These are phyloP conservation scores for Phytophthora quininea DNA, from an alignment of 352 stramenopile species.

Conservation along the genomic window DNA sequence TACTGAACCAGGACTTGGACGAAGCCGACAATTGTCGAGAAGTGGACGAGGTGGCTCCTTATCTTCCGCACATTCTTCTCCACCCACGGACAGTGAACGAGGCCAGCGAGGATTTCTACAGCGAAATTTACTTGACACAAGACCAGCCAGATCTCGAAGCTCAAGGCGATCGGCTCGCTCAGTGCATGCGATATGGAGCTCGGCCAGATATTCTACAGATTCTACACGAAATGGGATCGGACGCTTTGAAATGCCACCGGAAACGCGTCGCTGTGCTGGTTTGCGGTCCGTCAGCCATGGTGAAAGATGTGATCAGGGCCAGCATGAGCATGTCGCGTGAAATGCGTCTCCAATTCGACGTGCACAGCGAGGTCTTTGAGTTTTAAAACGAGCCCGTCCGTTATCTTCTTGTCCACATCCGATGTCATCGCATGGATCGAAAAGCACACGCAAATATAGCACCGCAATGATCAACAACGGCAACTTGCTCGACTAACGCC, in stretches of 20 bases:
- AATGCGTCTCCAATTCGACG: slow-evolving; percentile 33
- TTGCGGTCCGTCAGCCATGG: slow-evolving; percentile 32
- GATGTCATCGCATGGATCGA: too few species aligned
- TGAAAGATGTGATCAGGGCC: slow-evolving; percentile 17
- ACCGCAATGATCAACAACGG: too few species aligned
- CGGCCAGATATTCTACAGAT: slow-evolving; percentile 22
- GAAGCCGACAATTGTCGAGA: background rate
- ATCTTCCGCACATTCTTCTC: too few species aligned
- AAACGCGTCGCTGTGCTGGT: slow-evolving; percentile 35
- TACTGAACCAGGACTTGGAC: slow-evolving; percentile 10
- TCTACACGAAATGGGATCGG: slow-evolving; percentile 19
- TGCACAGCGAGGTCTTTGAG: slow-evolving; percentile 26
- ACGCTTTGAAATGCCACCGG: slow-evolving; percentile 18
- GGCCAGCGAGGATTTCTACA: too few species aligned
- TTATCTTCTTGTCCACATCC: too few species aligned
- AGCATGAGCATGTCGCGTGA: slow-evolving; percentile 11
- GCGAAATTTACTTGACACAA: slow-evolving; percentile 6
- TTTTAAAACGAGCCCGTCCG: slow-evolving; percentile 5
- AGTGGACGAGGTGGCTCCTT: too few species aligned
- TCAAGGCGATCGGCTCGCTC: slow-evolving; percentile 18
- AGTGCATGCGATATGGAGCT: slow-evolving; percentile 24
- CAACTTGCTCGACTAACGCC: too few species aligned
- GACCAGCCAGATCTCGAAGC: slow-evolving; percentile 33
- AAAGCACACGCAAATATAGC: too few species aligned
- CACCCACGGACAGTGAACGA: too few species aligned